Conservation (phyloP, 495 filamentous ascomycete species). For the Podospora tetraspora region DNA sequence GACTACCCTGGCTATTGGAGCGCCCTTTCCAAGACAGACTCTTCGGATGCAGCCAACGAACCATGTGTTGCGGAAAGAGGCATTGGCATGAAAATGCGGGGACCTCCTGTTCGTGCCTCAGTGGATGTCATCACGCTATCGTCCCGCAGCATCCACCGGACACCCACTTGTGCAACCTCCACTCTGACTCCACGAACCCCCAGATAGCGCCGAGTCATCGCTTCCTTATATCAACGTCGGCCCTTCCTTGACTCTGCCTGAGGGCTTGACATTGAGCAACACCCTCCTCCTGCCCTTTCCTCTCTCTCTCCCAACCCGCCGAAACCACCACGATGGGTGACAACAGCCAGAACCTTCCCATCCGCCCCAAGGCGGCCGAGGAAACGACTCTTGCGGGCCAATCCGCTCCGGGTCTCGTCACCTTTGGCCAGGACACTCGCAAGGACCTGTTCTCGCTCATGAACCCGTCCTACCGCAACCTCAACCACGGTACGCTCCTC, state of each 20-base stretch:
- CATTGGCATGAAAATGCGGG: neutral
- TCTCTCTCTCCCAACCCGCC: neutral
- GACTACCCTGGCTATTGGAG: neutral
- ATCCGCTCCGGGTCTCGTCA: neutral
- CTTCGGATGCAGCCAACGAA: neutral
- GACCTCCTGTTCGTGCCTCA: neutral
- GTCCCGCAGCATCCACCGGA: too few relatives aligned
- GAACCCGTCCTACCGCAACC: slow-evolving; percentile 58
- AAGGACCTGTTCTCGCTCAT: slow-evolving; percentile 59
- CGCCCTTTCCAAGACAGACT: neutral
- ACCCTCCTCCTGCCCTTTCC: neutral
- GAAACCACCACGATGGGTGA: neutral
- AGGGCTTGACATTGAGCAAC: neutral
- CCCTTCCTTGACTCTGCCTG: neutral
- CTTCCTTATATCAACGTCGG: neutral
- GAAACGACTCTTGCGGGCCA: neutral
- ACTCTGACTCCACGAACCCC: neutral
- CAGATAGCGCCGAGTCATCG: neutral
- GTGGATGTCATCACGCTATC: neutral
- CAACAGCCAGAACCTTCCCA: neutral
- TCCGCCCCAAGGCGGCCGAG: neutral
- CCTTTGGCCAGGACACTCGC: slow-evolving; percentile 8
- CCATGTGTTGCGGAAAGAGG: neutral
- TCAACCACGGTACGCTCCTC: slow-evolving; percentile 68
- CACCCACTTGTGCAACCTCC: neutral